Percentiles rank a stretch among this genome's conserved stretches.
These are phyloP conservation scores for Boletus rufocinnamomeus DNA, from an alignment of 768 basidiomycete species.

Conservation along the genomic window DNA sequence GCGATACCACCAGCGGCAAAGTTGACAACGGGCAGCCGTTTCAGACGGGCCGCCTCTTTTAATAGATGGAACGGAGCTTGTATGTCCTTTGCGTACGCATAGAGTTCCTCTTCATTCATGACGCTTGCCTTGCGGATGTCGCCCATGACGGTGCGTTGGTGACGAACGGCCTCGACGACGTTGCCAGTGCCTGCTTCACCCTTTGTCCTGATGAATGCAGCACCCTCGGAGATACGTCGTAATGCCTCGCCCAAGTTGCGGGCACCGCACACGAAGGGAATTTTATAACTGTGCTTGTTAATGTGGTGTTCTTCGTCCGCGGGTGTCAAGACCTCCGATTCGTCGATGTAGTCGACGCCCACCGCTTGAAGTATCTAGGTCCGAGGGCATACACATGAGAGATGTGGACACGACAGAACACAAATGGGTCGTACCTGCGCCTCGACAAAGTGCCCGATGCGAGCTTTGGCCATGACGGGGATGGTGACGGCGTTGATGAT, in stretches of 20 bases:
- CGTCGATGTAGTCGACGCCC: constrained; percentile 96
- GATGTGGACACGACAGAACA: neutral
- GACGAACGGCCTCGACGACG: constrained; percentile 92
- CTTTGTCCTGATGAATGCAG: constrained; percentile 98
- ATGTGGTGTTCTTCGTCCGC: constrained; percentile 97
- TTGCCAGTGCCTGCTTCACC: constrained; percentile 91
- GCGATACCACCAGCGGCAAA: constrained; percentile 96
- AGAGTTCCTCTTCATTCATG: constrained; percentile 95
- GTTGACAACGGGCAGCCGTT: constrained; percentile 92
- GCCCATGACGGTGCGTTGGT: constrained; percentile 78
- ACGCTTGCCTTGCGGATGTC: constrained; percentile 84
- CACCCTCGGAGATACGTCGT: constrained; percentile 94
- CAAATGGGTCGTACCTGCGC: constrained; percentile 62
- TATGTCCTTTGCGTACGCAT: constrained; percentile 88
- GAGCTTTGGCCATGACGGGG: constrained; percentile 94
- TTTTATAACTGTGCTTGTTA: constrained; percentile 94
- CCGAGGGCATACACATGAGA: neutral
- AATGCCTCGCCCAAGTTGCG: constrained; percentile 95
- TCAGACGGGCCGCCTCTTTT: constrained; percentile 93
- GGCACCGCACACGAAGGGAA: constrained; percentile 96
- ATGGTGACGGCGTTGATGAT: constrained; percentile 95
- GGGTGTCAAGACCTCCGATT: constrained; percentile 92
- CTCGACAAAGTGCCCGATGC: constrained; percentile 98
- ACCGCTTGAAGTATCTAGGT: constrained; percentile 86
- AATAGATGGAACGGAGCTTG: constrained; percentile 93